Conservation (phyloP, 306 rosid genomes). For the Prunus fruticosa region DNA sequence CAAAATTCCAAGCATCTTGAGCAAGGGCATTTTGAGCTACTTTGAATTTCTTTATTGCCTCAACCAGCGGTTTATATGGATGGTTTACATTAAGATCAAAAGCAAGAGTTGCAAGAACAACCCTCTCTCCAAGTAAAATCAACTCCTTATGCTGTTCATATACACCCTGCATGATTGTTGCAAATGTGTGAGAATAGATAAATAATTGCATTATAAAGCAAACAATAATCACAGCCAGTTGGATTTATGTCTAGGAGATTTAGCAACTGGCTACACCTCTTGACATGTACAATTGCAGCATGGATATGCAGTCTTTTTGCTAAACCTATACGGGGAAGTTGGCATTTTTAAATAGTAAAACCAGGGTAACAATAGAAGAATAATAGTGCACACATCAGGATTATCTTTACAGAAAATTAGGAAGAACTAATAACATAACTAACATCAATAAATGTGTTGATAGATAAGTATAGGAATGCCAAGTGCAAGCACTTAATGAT, state of each 20-base stretch:
- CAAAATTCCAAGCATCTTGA: slow-evolving; percentile 99
- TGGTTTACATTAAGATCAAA: slow-evolving; percentile 94
- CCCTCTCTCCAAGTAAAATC: slow-evolving; percentile 83
- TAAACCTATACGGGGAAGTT: not conserved
- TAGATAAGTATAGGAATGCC: not conserved
- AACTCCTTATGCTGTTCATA: slow-evolving; percentile 95
- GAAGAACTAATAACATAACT: not conserved
- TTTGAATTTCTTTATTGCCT: slow-evolving; percentile 98
- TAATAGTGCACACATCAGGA: not conserved
- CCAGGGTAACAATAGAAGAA: slow-evolving; percentile 2
- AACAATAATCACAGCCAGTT: not conserved
- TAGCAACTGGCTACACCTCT: not conserved
- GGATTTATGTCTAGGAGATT: not conserved
- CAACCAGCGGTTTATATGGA: slow-evolving; percentile 97
- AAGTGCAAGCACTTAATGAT: not conserved
- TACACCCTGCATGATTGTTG: slow-evolving; percentile 66
- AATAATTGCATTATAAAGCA: not conserved
- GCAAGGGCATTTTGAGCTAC: slow-evolving; percentile 99
- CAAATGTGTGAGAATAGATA: slow-evolving; percentile 1
- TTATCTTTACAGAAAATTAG: not conserved
- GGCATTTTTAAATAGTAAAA: not conserved
- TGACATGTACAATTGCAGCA: not conserved
- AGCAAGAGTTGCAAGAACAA: slow-evolving; percentile 94
- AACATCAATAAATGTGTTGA: not conserved
- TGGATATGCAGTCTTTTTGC: not conserved